Percentiles rank a stretch among this genome's conserved stretches.
phyloP scores from a whole-genome alignment of 1,284 basidiomycete genomes.

The Thecaphora frezii region DNA sequence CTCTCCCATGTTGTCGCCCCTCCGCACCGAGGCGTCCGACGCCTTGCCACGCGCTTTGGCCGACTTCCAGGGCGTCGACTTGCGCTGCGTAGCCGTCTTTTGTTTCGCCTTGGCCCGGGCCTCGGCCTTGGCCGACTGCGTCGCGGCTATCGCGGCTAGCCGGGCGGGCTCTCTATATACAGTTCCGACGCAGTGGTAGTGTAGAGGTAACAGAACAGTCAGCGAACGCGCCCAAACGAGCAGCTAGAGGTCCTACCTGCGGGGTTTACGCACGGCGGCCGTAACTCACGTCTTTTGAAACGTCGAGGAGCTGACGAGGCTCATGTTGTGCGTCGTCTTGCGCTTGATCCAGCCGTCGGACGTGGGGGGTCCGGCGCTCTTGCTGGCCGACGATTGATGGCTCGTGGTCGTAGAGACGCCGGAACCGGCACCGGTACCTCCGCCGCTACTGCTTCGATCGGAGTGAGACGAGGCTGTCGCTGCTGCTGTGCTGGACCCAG shows the following conservation, averaged over 20 bases:
- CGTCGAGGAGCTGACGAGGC: constrained; percentile 43
- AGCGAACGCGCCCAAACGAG: not conserved
- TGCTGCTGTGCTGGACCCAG: not conserved
- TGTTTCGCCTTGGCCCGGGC: constrained; percentile 8
- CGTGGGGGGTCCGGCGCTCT: not conserved
- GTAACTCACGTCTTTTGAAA: constrained; percentile 38
- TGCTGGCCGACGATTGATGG: too few relatives aligned
- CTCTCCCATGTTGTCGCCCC: constrained; percentile 54
- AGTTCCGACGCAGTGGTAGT: too few relatives aligned
- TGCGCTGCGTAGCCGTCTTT: constrained; percentile 1
- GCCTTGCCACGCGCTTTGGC: constrained; percentile 5
- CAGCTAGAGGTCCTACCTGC: not conserved
- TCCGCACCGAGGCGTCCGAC: constrained; percentile 21
- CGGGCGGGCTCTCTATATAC: constrained; percentile 42
- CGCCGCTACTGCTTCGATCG: too few relatives aligned
- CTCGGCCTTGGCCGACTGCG: constrained; percentile 28
- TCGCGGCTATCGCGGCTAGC: constrained; percentile 39
- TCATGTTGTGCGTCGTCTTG: constrained; percentile 47
- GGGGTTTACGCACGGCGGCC: not conserved
- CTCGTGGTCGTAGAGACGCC: too few relatives aligned
- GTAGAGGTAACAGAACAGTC: not conserved
- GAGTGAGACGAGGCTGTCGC: too few relatives aligned
- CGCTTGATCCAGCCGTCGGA: constrained; percentile 49
- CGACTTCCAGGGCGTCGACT: not conserved
- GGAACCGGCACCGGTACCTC: too few relatives aligned